Percentiles rank a stretch among this genome's conserved stretches.
Evolutionary conservation across 176 grass and related monocot species (phyloP).

Genomic region (Aechmea fasciata): DNA sequence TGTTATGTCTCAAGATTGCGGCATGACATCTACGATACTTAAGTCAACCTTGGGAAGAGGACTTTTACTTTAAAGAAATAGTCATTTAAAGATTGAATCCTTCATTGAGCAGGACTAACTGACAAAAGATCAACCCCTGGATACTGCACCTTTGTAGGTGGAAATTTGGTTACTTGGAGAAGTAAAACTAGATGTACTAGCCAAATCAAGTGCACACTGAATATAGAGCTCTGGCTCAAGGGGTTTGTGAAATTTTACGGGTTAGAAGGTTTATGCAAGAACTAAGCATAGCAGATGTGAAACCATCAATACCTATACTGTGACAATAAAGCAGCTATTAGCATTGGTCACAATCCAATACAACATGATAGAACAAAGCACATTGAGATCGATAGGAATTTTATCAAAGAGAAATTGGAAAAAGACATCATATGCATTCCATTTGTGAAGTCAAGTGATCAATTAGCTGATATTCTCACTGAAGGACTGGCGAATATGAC

Average conservation of each 20-base stretch:
- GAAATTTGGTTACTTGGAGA: conserved; percentile 2
- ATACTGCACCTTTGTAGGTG: not conserved
- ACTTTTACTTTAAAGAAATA: not conserved
- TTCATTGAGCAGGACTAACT: not conserved
- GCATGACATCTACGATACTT: too few species aligned
- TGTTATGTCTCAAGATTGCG: too few species aligned
- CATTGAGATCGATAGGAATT: not conserved
- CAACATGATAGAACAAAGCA: conserved; percentile 1
- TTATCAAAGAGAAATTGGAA: not conserved
- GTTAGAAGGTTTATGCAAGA: not conserved
- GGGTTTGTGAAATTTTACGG: not conserved
- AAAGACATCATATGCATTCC: not conserved
- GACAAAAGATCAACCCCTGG: not conserved
- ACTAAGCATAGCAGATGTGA: not conserved
- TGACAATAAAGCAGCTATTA: not conserved
- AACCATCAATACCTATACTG: not conserved
- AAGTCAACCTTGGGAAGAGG: not conserved
- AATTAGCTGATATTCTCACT: not conserved
- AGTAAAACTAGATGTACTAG: conserved; percentile 1
- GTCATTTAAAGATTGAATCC: not conserved
- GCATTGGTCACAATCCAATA: not conserved
- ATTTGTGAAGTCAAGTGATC: not conserved
- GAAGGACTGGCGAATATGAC: not conserved
- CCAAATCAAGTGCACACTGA: not conserved
- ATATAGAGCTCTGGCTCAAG: not conserved